A percentile compares a stretch with the other conserved stretches of the same genome.
Evolutionary conservation across 495 filamentous ascomycete species (phyloP).

Genomic region (Schizothecium vesticola): DNA sequence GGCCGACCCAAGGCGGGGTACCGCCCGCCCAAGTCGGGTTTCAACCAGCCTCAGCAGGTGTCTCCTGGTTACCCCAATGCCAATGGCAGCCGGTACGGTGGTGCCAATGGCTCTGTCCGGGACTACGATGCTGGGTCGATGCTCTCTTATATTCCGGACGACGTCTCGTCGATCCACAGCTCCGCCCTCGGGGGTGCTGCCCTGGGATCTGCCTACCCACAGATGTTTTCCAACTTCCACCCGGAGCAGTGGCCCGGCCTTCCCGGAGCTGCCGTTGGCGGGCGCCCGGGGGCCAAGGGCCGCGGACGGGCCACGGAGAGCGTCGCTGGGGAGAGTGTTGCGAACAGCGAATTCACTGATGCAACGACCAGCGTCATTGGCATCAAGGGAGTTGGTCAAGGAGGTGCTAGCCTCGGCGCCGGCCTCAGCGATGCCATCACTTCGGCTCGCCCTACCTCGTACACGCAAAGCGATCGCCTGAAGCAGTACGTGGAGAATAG

Average conservation of each 20-base stretch:
- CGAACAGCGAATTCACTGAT: slow-evolving; percentile 82
- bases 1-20: slow-evolving; percentile 88
- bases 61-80: slow-evolving; percentile 62
- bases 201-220: slow-evolving; percentile 73
- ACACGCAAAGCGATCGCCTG: slow-evolving; percentile 54
- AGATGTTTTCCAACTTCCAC: slow-evolving; percentile 90
- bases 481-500: slow-evolving; percentile 88
- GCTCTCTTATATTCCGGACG: slow-evolving; percentile 90
- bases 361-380: slow-evolving; percentile 69
- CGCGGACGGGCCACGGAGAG: slow-evolving; percentile 64
- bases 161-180: slow-evolving; percentile 93
- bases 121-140: slow-evolving; percentile 88
- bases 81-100: slow-evolving; percentile 31
- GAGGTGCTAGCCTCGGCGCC: slow-evolving; percentile 74
- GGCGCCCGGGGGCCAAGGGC: slow-evolving; percentile 43
- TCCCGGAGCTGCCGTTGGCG: slow-evolving; percentile 58
- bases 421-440: slow-evolving; percentile 65
- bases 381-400: slow-evolving; percentile 59
- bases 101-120: slow-evolving; percentile 49
- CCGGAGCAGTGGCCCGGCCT: slow-evolving; percentile 84
- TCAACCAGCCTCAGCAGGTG: slow-evolving; percentile 55
- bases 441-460: slow-evolving; percentile 38
- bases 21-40: slow-evolving; percentile 66
- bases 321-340: slow-evolving; percentile 83
- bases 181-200: slow-evolving; percentile 82